Evolutionary conservation across 306 rosid species (phyloP).

Genomic region (Macrotyloma uniflorum): DNA sequence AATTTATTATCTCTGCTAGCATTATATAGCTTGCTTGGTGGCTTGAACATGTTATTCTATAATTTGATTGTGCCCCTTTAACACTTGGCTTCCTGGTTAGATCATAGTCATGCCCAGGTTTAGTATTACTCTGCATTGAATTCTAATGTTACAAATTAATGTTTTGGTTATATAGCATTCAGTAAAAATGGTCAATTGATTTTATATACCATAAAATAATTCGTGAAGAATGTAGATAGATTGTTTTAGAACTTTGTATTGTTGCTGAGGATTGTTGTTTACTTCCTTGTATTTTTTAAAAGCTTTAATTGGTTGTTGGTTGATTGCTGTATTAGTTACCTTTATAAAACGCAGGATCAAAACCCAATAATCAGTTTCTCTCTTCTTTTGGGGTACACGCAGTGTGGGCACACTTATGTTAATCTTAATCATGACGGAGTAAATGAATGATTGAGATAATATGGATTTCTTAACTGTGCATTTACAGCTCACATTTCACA

Average conservation of each 20-base stretch:
- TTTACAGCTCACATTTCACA: too few relatives aligned
- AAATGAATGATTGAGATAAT: too few relatives aligned
- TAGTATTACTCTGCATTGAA: neutral
- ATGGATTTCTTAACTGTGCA: too few relatives aligned
- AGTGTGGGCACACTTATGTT: too few relatives aligned
- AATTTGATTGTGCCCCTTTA: conserved; percentile 37
- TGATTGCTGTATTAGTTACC: neutral
- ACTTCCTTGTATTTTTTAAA: neutral
- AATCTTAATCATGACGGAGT: too few relatives aligned
- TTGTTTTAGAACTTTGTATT: neutral
- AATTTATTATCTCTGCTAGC: conserved; percentile 3
- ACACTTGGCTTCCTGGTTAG: neutral
- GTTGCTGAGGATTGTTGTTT: neutral
- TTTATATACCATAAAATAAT: neutral
- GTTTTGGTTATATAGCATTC: neutral
- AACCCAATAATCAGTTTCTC: too few relatives aligned
- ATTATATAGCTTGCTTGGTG: conserved; percentile 23
- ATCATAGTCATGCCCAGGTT: neutral
- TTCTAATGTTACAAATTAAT: neutral
- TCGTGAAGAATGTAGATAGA: neutral
- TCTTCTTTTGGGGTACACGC: too few relatives aligned
- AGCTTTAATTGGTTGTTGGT: neutral
- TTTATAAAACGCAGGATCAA: neutral
- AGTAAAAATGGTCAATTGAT: neutral
- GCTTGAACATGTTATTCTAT: conserved; percentile 29